Evolutionary conservation across 768 basidiomycete species (phyloP).

Genomic region (Tephrocybe sp.): DNA sequence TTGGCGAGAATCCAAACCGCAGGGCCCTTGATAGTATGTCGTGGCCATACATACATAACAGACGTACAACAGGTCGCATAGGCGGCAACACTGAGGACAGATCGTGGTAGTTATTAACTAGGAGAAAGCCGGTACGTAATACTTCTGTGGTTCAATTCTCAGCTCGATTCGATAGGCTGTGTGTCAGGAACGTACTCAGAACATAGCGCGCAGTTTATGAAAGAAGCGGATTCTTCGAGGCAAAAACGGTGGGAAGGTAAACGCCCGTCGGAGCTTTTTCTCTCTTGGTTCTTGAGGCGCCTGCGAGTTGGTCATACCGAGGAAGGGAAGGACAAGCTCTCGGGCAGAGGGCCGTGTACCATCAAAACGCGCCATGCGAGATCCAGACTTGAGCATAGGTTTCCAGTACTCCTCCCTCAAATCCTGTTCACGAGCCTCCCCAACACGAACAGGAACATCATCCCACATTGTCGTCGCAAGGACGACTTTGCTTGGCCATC

Average conservation of each 20-base stretch:
- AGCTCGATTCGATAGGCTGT: background rate
- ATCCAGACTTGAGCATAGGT: background rate
- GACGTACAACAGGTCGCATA: too few relatives aligned
- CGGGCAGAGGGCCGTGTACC: background rate
- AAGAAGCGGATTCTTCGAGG: background rate
- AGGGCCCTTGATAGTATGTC: too few relatives aligned
- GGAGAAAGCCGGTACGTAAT: too few relatives aligned
- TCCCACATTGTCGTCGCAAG: conserved; percentile 1
- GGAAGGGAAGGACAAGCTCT: background rate
- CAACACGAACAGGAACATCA: background rate
- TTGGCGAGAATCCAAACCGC: too few relatives aligned
- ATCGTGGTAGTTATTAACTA: too few relatives aligned
- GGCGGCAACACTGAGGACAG: too few relatives aligned
- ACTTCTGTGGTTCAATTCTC: too few relatives aligned
- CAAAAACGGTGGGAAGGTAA: background rate
- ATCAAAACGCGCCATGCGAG: background rate
- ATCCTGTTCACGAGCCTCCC: background rate
- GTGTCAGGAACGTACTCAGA: background rate
- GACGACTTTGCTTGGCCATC: background rate
- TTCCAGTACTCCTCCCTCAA: background rate
- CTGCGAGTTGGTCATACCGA: background rate
- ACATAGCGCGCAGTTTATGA: background rate
- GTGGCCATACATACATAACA: too few relatives aligned
- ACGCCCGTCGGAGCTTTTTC: background rate
- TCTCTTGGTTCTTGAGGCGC: background rate